phyloP scores from a whole-genome alignment of 2,329 filamentous ascomycete species.

The Alternaria arbusti region DNA sequence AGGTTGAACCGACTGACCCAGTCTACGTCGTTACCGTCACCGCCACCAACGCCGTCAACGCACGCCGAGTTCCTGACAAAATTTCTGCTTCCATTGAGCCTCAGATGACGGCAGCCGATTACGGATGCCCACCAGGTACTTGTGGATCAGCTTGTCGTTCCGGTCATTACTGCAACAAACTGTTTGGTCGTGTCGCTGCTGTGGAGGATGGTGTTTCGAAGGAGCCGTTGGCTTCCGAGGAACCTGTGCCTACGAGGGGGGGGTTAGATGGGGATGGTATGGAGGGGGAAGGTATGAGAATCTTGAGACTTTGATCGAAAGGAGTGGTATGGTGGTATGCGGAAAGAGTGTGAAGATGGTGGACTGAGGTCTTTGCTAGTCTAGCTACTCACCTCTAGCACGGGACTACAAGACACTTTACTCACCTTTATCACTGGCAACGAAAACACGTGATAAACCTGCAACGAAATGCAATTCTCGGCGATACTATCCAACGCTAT shows the following conservation, averaged over 20 bases:
- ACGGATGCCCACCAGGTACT: background rate
- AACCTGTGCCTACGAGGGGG: background rate
- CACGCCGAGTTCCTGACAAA: accelerated
- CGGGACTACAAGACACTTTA: no score
- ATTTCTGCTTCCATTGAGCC: background rate
- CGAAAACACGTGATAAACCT: no score
- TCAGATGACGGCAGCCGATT: background rate
- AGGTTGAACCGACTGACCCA: background rate
- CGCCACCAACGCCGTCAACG: background rate
- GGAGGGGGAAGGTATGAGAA: background rate
- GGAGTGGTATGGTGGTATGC: background rate
- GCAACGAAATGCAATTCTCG: background rate
- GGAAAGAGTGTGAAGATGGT: background rate
- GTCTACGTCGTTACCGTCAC: background rate
- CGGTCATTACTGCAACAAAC: background rate
- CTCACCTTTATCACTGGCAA: no score
- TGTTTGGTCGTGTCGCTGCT: background rate
- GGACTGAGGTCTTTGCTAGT: background rate
- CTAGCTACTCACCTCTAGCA: background rate
- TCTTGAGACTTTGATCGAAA: background rate
- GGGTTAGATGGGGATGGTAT: no score
- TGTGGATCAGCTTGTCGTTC: background rate
- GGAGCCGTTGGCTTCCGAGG: background rate
- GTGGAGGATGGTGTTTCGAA: background rate
- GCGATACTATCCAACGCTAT: background rate